Evolutionary conservation across 2,329 filamentous ascomycete genomes (phyloP), one percentile per base, ranked within the genome.

Genomic region (Stromatinia cepivora): DNA sequence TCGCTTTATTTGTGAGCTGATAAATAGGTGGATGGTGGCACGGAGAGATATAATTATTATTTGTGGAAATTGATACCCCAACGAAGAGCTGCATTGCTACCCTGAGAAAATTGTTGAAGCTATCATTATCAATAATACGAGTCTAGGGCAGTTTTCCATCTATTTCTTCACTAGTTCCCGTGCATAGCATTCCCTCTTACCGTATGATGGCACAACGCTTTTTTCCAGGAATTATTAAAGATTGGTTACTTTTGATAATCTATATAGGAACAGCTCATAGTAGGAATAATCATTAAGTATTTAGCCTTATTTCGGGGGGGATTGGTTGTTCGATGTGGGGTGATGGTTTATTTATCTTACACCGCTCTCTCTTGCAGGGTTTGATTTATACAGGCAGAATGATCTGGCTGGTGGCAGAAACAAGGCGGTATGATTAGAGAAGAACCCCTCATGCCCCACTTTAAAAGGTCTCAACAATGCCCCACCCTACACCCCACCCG

Each of bases 61-160:
- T 62, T 36, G 42, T 48, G 42, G 42, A 62, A 22, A 62, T 10
- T 34, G 28, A 48, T 48, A 48, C 28, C 4, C 58, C 58, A 48
- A 62, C 20, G 42, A 61, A 61, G 42, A 46, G 17, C 25, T 62
- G 11, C 58, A 48, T 62, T 62, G 42, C 58, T 62, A 36, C 42
- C 13, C 13, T 17, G 17, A 28, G 20, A n/a, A 31, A 34, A 34
- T 15, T 48, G 58, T 34, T 34, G 58, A 48, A 61, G 42, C 3
- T 34, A 4, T 20, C 42, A 3, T 10, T n/a, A 36, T n/a, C 17
- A n/a, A 36, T 11, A n/a, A 25, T 15, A 15, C 17, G 58, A 46
- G 17, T 31, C 5, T 4, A 48, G 28, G 28, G 46, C 20, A 9
- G 22, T n/a, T 10, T 25, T 56, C 34, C 17, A 46, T 15, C 10